Evolutionary conservation across 208 protist species (phyloP).

Genomic region (Phytomonas sp.): DNA sequence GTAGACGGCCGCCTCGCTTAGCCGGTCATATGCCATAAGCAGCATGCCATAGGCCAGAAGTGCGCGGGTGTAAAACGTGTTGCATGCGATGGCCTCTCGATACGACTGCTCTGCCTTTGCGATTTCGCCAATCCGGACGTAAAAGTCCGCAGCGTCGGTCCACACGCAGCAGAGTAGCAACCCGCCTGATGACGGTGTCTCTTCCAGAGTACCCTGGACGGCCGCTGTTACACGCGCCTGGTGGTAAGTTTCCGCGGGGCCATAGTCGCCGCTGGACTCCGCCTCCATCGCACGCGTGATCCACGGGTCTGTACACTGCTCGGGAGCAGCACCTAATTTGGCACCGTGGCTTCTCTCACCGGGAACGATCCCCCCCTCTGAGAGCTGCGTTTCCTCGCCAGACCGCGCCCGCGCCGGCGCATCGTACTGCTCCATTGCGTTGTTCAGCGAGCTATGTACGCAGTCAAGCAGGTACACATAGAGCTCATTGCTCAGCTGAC

Average conservation of each 20-base stretch:
- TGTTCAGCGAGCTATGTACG: slow-evolving; percentile 59
- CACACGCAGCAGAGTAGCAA: slow-evolving; percentile 32
- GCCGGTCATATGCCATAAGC: slow-evolving; percentile 64
- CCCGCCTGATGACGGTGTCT: slow-evolving; percentile 1
- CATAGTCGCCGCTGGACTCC: slow-evolving; percentile 55
- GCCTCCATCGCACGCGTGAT: slow-evolving; percentile 71
- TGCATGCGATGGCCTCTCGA: slow-evolving; percentile 75
- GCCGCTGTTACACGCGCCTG: slow-evolving; percentile 55
- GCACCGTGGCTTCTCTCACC: neutral
- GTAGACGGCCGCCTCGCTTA: slow-evolving; percentile 83
- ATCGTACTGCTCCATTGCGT: slow-evolving; percentile 11
- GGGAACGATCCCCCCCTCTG: neutral
- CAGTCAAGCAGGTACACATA: slow-evolving; percentile 85
- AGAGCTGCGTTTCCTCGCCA: neutral
- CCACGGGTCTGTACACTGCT: slow-evolving; percentile 20
- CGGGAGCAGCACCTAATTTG: slow-evolving; percentile 1
- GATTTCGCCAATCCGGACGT: slow-evolving; percentile 61
- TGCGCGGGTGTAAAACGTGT: slow-evolving; percentile 36
- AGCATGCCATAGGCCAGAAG: slow-evolving; percentile 78
- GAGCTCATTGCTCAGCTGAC: slow-evolving; percentile 71
- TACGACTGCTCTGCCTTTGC: slow-evolving; percentile 85
- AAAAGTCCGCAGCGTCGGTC: slow-evolving; percentile 74
- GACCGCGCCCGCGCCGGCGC: neutral
- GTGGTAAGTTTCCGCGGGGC: slow-evolving; percentile 56
- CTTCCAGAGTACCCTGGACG: neutral